Conservation (phyloP, 768 basidiomycete species). For the Russula earlei region DNA sequence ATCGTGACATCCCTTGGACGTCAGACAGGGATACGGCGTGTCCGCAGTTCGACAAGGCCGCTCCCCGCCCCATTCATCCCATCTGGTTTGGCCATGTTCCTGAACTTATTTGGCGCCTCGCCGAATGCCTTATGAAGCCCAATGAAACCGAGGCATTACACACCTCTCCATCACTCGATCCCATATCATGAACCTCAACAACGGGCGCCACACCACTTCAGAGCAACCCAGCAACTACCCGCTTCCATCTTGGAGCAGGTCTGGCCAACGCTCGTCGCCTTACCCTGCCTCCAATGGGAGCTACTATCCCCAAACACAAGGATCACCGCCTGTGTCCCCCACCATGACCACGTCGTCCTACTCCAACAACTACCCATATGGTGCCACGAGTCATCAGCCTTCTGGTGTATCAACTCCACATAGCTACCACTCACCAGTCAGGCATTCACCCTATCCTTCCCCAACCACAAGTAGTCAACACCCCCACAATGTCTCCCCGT, state of each 20-base stretch:
- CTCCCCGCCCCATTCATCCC: conserved; percentile 11
- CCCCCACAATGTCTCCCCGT: neutral
- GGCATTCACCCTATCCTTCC: conserved; percentile 9
- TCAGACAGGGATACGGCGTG: conserved; percentile 9
- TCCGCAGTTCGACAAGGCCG: conserved; percentile 17
- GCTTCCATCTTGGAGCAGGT: conserved; percentile 9
- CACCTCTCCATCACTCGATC: conserved; percentile 4
- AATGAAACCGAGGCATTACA: conserved; percentile 1
- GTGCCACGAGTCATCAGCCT: neutral
- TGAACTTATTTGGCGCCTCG: conserved; percentile 18
- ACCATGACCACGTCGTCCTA: neutral
- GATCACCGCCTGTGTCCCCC: conserved; percentile 14
- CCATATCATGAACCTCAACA: conserved; percentile 17
- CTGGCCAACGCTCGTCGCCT: conserved; percentile 10
- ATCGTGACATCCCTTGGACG: conserved; percentile 13
- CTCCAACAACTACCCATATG: conserved; percentile 5
- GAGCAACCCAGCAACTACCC: conserved; percentile 13
- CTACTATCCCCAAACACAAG: conserved; percentile 12
- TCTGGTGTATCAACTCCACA: conserved; percentile 8
- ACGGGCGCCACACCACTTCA: conserved; percentile 18
- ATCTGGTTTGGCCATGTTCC: conserved; percentile 16
- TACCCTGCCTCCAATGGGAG: conserved; percentile 11
- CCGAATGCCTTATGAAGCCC: conserved; percentile 20
- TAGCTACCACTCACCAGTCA: conserved; percentile 4
- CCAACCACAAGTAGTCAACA: neutral